Conservation (phyloP, 768 basidiomycete genomes). For the Suillus clintonianus region DNA sequence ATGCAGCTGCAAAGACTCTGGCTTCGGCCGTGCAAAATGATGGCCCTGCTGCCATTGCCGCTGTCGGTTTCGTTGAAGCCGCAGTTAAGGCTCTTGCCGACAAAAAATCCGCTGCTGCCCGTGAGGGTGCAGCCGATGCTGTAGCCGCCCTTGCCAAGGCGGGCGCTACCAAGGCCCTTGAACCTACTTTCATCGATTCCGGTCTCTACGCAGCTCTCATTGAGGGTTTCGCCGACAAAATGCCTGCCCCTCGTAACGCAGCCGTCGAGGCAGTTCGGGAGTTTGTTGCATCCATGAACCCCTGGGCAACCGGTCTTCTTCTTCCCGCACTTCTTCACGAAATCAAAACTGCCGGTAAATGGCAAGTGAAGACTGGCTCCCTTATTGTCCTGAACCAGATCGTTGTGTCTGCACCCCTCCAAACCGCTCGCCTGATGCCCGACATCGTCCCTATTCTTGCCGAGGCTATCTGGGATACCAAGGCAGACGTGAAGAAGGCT, state of each 20-base stretch:
- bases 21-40: conserved; percentile 80
- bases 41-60: conserved; percentile 74
- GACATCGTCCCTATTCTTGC: conserved; percentile 93
- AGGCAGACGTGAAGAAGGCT: conserved; percentile 98
- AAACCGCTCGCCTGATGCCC: conserved; percentile 88
- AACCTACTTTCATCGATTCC: conserved; percentile 85
- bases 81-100: conserved; percentile 83
- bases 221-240: conserved; percentile 94
- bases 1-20: conserved; percentile 67
- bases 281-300: conserved; percentile 78
- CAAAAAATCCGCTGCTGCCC: conserved; percentile 92
- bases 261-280: conserved; percentile 81
- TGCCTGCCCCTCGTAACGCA: conserved; percentile 81
- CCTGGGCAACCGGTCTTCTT: conserved; percentile 82
- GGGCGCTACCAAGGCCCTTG: conserved; percentile 79
- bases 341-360: conserved; percentile 95
- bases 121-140: conserved; percentile 84
- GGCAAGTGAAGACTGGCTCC: conserved; percentile 94
- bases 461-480: conserved; percentile 98
- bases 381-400: conserved; percentile 84
- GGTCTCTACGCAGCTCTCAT: conserved; percentile 86
- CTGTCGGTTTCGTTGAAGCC: conserved; percentile 71
- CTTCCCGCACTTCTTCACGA: conserved; percentile 89
- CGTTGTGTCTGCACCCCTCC: conserved; percentile 76
- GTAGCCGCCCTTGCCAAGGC: conserved; percentile 65